These are phyloP conservation scores for Suillus bovinus DNA, from an alignment of 768 basidiomycete genomes.

Conservation along the genomic window DNA sequence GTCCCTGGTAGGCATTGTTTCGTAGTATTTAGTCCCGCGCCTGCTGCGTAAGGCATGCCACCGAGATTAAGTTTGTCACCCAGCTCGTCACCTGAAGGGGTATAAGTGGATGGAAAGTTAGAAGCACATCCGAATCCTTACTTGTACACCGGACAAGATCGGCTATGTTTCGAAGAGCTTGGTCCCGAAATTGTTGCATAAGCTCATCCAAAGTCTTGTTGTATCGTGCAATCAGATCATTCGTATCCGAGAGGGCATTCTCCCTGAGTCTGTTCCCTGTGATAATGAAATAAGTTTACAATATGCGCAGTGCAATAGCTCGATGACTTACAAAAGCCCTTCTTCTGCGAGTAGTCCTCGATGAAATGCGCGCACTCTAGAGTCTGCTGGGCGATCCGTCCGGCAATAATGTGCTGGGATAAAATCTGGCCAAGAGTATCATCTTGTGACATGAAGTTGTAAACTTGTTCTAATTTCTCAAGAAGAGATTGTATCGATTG, in stretches of 20 bases:
- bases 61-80: no score
- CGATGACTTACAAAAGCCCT: slow-evolving; percentile 18
- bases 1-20: no score
- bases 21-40: no score
- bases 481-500: not conserved
- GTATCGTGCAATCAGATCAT: not conserved
- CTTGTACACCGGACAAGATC: not conserved
- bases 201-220: not conserved
- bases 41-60: no score
- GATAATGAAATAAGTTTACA: not conserved
- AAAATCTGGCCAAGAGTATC: not conserved
- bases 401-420: not conserved
- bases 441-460: slow-evolving; percentile 1
- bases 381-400: slow-evolving; percentile 19
- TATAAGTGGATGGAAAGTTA: no score
- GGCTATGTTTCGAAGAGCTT: not conserved
- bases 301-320: not conserved
- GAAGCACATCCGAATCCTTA: not conserved
- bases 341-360: slow-evolving; percentile 23
- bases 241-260: not conserved
- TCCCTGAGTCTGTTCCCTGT: slow-evolving; percentile 4
- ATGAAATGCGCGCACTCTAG: slow-evolving; percentile 31
- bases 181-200: slow-evolving; percentile 6
- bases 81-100: no score
- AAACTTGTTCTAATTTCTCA: not conserved